Evolutionary conservation across 192 early-diverging fungal species (phyloP).

Genomic region (Rhizophagus prolifer): DNA sequence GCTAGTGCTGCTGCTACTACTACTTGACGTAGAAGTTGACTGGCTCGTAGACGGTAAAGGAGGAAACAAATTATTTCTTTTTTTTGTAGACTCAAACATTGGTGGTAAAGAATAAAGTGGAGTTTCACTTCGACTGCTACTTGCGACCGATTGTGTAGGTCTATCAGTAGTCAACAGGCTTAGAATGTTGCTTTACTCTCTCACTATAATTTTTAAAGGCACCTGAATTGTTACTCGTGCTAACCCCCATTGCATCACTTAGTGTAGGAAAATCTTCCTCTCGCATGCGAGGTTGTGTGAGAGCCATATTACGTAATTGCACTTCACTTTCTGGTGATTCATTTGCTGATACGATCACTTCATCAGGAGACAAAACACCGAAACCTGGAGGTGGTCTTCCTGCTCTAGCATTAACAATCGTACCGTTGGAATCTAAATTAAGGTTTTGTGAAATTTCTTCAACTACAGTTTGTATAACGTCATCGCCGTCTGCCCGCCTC

Average conservation of each 20-base stretch:
- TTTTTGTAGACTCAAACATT: not conserved
- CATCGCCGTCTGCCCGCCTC: not conserved
- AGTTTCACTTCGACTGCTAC: not conserved
- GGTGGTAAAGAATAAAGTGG: not conserved
- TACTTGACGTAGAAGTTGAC: not conserved
- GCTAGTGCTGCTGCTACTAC: not conserved
- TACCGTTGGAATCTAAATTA: not conserved
- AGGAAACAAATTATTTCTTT: not conserved
- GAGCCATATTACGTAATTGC: not conserved
- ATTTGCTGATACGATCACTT: not conserved
- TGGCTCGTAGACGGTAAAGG: not conserved
- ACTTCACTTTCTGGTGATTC: not conserved
- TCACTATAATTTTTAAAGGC: not conserved
- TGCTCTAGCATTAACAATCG: not conserved
- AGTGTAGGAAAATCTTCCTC: slow-evolving; percentile 25
- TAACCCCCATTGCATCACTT: not conserved
- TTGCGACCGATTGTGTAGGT: not conserved
- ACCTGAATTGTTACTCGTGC: not conserved
- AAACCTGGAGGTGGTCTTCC: slow-evolving; percentile 21
- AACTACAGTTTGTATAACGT: not conserved
- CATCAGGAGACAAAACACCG: not conserved
- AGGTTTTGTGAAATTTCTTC: not conserved
- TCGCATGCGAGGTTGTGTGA: not conserved
- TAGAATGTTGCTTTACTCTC: not conserved
- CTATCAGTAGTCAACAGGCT: not conserved